Evolutionary conservation across 2,329 filamentous ascomycete species (phyloP), one percentile per base, ranked within the genome.

Genomic region (Lecanicillium sp.): DNA sequence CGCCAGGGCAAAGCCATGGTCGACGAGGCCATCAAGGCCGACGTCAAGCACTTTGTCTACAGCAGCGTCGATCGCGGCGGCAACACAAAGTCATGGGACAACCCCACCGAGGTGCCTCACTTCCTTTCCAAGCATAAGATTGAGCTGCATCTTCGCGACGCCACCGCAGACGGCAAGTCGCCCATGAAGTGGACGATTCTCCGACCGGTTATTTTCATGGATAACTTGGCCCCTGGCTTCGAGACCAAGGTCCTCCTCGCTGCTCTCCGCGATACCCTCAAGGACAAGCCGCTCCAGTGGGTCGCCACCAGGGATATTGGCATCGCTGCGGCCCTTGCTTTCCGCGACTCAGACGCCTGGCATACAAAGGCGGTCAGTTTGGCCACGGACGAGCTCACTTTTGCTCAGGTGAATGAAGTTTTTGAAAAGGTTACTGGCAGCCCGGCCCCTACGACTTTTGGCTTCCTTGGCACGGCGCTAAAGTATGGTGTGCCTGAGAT

Each of bases 201-300:
- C 3, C 68, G 78, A 4, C 78, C 78, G 0, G 70, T 73, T 0
- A 73, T 71, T 2, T 83, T 83, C 57, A 74, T 79, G 62, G 77
- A 83, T 7, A 73, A 72, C 56, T 7, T 25, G 22, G 22, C 22
- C 7, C 22, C 22, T 6, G 22, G 22, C 22, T 48, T 64, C 11
- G 48, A 43, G 2, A 56, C 58, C 35, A 55, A 56, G 35, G 50
- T 64, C n/a, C 63, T 64, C 49, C 15, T 59, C 38, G 48, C 59
- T 2, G 55, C 55, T 5, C 33, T 61, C 37, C 51, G 45, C 6
- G 59, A 58, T 38, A 46, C 41, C 22, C 7, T 25, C 22, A 25
- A 25, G 22, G 22, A 25, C 22, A 25, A 58, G 44, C 48, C 53
- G 6, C 42, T 68, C 35, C 65, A 70, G 40, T 58, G 63, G 47